Percentiles rank a stretch among this genome's conserved stretches.
These are phyloP conservation scores for Dichomitus squalens DNA, from an alignment of 1,284 basidiomycete species.

Conservation along the genomic window DNA sequence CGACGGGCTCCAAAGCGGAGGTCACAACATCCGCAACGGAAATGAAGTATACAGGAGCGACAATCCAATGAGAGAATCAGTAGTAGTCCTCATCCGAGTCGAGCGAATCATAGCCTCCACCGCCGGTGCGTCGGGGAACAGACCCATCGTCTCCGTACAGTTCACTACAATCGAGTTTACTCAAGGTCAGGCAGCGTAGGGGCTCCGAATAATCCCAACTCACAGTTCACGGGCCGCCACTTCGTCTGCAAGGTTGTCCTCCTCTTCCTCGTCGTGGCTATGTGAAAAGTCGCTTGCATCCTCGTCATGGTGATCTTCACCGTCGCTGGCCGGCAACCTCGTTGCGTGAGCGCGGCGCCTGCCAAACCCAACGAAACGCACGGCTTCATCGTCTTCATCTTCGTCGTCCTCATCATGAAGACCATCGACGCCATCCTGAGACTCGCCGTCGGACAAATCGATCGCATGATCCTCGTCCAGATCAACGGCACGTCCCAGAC, in stretches of 20 bases:
- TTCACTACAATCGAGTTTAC: conserved; percentile 11
- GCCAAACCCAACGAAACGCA: not conserved
- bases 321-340: conserved; percentile 27
- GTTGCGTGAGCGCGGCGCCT: not conserved
- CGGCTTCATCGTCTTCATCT: conserved; percentile 3
- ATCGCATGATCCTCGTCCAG: conserved; percentile 3
- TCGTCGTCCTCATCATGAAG: not conserved
- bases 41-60: not conserved
- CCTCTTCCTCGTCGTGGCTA: not conserved
- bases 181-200: not conserved
- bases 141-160: conserved; percentile 30
- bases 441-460: conserved; percentile 11
- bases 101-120: not conserved
- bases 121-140: conserved; percentile 1
- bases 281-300: not conserved
- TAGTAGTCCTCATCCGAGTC: conserved; percentile 1
- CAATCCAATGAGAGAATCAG: not conserved
- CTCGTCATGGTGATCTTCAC: conserved; percentile 27
- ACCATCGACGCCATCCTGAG: not conserved
- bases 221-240: conserved; percentile 26
- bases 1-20: no score
- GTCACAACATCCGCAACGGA: not conserved
- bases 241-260: conserved; percentile 14
- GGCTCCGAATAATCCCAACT: not conserved
- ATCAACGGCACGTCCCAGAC: conserved; percentile 1